Evolutionary conservation across 2,329 filamentous ascomycete genomes (phyloP).

Genomic region (Cladosporium sp.): DNA sequence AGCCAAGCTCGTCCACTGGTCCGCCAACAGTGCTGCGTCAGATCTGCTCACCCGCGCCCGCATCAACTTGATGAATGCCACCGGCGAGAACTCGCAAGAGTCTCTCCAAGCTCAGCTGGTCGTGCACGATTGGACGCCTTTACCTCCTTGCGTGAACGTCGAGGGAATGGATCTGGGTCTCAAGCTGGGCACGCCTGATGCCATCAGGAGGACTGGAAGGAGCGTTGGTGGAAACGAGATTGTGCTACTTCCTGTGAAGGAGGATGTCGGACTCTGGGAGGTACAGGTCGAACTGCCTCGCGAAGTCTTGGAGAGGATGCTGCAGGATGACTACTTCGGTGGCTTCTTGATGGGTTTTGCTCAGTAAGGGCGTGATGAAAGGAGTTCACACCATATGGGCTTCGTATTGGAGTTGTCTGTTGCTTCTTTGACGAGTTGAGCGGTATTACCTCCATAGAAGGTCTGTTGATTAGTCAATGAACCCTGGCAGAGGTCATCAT

Average conservation of each 20-base stretch:
- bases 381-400: no score
- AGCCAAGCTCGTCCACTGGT: neutral
- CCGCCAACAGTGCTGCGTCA: conserved; percentile 1
- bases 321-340: conserved; percentile 15
- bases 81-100: neutral
- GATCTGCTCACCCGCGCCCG: conserved; percentile 17
- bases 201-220: conserved; percentile 17
- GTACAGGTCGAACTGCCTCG: conserved; percentile 19
- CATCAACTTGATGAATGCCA: conserved; percentile 18
- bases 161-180: conserved; percentile 17
- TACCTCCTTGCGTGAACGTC: conserved; percentile 8
- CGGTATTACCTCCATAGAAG: no score
- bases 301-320: conserved; percentile 15
- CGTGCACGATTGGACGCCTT: conserved; percentile 20
- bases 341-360: neutral
- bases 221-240: conserved; percentile 9
- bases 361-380: no score
- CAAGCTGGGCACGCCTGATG: conserved; percentile 18
- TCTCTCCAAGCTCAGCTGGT: conserved; percentile 13
- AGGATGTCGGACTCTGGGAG: conserved; percentile 19
- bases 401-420: no score
- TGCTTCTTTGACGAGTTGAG: no score
- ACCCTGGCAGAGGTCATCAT: no score
- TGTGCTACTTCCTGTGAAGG: conserved; percentile 18
- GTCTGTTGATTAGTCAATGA: no score